Conservation (phyloP, 306 rosid species). For the Calophaca sinica region DNA sequence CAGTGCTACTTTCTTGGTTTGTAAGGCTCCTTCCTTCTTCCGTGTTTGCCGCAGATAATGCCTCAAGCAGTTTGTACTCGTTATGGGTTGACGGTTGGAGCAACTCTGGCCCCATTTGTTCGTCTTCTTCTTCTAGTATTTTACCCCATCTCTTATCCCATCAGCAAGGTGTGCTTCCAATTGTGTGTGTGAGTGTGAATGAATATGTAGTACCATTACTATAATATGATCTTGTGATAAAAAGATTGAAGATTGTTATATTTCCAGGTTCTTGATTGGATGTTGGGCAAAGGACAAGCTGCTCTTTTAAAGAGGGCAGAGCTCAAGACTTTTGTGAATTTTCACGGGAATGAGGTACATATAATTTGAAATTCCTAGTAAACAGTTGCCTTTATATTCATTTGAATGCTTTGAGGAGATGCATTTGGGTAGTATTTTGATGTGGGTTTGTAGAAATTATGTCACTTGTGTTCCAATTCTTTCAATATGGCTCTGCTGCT, state of each 20-base stretch:
- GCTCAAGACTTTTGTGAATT: constrained; percentile 92
- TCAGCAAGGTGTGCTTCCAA: constrained; percentile 77
- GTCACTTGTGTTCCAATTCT: too few relatives aligned
- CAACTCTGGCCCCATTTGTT: constrained; percentile 87
- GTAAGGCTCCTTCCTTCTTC: constrained; percentile 30
- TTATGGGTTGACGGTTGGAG: constrained; percentile 90
- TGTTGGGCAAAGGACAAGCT: constrained; percentile 97
- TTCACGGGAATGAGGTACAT: constrained; percentile 97
- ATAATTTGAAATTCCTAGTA: constrained; percentile 24
- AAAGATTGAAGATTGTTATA: constrained; percentile 27
- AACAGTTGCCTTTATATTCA: constrained; percentile 29
- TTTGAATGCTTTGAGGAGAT: constrained; percentile 28
- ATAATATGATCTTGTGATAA: constrained; percentile 9
- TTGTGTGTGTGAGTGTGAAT: constrained; percentile 9
- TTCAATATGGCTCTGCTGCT: background rate
- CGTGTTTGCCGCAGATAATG: constrained; percentile 68
- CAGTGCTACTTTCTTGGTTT: background rate
- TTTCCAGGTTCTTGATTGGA: constrained; percentile 88
- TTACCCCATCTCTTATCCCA: constrained; percentile 88
- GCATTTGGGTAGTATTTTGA: constrained; percentile 21
- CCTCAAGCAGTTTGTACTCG: constrained; percentile 96
- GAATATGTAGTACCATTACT: background rate
- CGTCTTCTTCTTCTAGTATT: constrained; percentile 81
- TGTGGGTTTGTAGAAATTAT: constrained; percentile 12
- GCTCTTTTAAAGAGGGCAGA: constrained; percentile 96